phyloP scores from a whole-genome alignment of 768 basidiomycete genomes.

The Mycena alexandri region DNA sequence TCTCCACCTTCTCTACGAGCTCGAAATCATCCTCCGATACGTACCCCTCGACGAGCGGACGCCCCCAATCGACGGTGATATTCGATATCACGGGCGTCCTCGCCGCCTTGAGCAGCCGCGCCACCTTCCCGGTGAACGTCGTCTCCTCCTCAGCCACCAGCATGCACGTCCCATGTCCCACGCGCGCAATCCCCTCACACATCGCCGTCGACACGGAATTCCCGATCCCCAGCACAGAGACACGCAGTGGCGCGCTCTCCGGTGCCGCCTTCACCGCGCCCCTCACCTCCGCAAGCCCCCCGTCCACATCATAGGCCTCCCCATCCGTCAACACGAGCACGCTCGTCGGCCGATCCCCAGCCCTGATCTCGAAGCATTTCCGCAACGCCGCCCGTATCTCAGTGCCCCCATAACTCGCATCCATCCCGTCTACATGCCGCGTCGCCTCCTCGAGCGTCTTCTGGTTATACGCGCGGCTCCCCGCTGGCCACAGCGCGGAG shows the following conservation, averaged over 20 bases:
- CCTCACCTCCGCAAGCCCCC: slow-evolving; percentile 24
- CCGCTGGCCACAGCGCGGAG: slow-evolving; percentile 51
- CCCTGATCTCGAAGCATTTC: slow-evolving; percentile 44
- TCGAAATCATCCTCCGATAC: neutral
- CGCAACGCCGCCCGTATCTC: slow-evolving; percentile 48
- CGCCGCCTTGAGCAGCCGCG: slow-evolving; percentile 56
- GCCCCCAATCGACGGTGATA: slow-evolving; percentile 54
- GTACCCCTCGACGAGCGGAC: no score
- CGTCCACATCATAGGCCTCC: slow-evolving; percentile 36
- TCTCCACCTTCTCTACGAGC: neutral
- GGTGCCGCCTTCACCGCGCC: slow-evolving; percentile 41
- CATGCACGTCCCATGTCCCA: slow-evolving; percentile 55
- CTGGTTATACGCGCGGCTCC: slow-evolving; percentile 41
- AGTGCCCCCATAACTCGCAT: slow-evolving; percentile 56
- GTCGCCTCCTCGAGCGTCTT: slow-evolving; percentile 44
- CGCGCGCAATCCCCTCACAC: slow-evolving; percentile 55
- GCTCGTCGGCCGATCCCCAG: slow-evolving; percentile 48
- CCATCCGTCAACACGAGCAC: slow-evolving; percentile 54
- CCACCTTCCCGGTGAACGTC: slow-evolving; percentile 24
- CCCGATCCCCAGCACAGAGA: slow-evolving; percentile 64
- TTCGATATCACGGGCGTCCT: slow-evolving; percentile 50
- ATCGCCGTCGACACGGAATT: slow-evolving; percentile 51
- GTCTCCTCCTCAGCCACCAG: slow-evolving; percentile 51
- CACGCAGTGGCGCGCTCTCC: slow-evolving; percentile 46
- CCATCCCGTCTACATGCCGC: slow-evolving; percentile 45